phyloP scores from a whole-genome alignment of 345 rosid genomes.

The Dipteronia dyeriana region DNA sequence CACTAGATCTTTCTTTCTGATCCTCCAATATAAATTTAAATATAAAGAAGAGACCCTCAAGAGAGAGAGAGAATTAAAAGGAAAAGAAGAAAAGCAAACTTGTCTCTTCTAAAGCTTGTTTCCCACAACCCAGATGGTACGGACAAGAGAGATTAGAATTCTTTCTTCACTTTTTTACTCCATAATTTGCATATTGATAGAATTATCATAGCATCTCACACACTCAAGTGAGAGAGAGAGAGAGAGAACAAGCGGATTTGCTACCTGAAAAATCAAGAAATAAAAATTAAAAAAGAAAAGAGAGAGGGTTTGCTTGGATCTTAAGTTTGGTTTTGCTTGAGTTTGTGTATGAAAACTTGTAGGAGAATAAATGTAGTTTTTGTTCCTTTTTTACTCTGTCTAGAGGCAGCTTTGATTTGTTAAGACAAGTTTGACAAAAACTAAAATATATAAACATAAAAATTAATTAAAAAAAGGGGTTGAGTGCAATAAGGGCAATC shows the following conservation, averaged over 20 bases:
- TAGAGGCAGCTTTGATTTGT: slow-evolving; percentile 28
- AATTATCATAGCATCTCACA: not conserved
- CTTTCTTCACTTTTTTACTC: slow-evolving; percentile 40
- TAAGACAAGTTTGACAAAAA: slow-evolving; percentile 17
- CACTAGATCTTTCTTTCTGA: slow-evolving; percentile 19
- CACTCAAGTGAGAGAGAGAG: slow-evolving; percentile 11
- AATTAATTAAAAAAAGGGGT: slow-evolving; percentile 31
- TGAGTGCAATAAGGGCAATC: slow-evolving; percentile 76
- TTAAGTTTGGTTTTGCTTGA: slow-evolving; percentile 47
- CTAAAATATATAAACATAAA: not conserved
- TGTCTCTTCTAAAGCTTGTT: slow-evolving; percentile 37
- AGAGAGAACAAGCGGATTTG: not conserved
- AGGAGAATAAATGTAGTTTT: slow-evolving; percentile 44
- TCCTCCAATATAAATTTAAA: slow-evolving; percentile 40
- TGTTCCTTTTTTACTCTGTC: slow-evolving; percentile 30
- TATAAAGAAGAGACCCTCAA: slow-evolving; percentile 8
- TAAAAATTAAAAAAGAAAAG: slow-evolving; percentile 8
- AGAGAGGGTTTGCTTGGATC: slow-evolving; percentile 59
- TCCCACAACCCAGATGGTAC: slow-evolving; percentile 6
- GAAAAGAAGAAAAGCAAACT: slow-evolving; percentile 37
- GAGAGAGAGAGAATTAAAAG: slow-evolving; percentile 19
- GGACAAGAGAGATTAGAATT: slow-evolving; percentile 48
- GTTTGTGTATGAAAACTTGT: slow-evolving; percentile 39
- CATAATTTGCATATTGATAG: slow-evolving; percentile 11
- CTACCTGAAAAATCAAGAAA: slow-evolving; percentile 30